These are phyloP conservation scores for Xerocomus amazonicus DNA, from an alignment of 1,284 basidiomycete species.

Conservation along the genomic window DNA sequence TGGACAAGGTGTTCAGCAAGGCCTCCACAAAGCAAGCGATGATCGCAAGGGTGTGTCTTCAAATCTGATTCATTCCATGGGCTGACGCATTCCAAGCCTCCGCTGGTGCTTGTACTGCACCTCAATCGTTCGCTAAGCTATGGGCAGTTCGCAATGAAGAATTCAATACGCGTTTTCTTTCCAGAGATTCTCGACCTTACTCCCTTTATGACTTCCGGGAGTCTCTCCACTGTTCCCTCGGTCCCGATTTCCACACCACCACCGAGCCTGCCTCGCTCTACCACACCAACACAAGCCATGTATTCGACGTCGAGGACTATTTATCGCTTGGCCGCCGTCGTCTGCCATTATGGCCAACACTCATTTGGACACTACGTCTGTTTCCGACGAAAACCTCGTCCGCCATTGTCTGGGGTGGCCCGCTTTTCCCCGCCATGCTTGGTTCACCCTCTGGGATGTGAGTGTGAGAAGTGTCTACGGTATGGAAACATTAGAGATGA, in stretches of 20 bases:
- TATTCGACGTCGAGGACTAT: conserved; percentile 54
- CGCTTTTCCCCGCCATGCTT: conserved; percentile 47
- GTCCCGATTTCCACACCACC: conserved; percentile 62
- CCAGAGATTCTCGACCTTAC: conserved; percentile 85
- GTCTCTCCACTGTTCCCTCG: conserved; percentile 65
- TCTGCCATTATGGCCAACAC: conserved; percentile 88
- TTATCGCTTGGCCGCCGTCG: conserved; percentile 78
- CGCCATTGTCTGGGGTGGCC: conserved; percentile 29
- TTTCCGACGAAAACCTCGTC: conserved; percentile 75
- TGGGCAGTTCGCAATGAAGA: conserved; percentile 76
- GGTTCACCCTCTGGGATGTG: conserved; percentile 45
- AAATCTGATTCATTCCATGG: conserved; percentile 5
- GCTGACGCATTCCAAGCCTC: conserved; percentile 52
- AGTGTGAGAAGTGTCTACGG: conserved; percentile 40
- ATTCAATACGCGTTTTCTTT: conserved; percentile 74
- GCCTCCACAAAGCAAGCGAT: conserved; percentile 86
- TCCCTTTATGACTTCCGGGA: conserved; percentile 74
- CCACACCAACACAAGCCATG: conserved; percentile 53
- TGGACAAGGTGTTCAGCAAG: conserved; percentile 70
- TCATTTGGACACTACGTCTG: conserved; percentile 91
- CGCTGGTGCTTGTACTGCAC: conserved; percentile 78
- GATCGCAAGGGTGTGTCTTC: conserved; percentile 67
- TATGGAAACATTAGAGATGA: conserved; percentile 44
- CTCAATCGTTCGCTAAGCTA: conserved; percentile 83
- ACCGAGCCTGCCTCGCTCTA: conserved; percentile 41